Percentiles rank a stretch among this genome's conserved stretches.
phyloP scores from a whole-genome alignment of 345 rosid species.

The Populus simonii region DNA sequence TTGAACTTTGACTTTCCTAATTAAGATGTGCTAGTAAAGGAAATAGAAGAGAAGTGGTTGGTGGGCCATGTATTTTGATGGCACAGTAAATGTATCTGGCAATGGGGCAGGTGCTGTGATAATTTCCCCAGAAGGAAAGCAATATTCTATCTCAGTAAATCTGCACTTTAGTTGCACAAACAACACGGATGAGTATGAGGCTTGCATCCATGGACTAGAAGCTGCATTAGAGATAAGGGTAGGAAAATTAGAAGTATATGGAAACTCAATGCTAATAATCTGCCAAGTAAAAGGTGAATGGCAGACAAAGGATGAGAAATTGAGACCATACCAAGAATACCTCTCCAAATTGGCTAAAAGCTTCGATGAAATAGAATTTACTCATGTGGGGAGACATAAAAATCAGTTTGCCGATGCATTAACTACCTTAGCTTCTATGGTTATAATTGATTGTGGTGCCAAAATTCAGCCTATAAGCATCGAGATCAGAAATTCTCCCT shows the following conservation, averaged over 20 bases:
- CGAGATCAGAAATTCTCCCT: too few relatives aligned
- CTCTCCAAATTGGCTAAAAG: fast-evolving
- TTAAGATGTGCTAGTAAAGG: background rate
- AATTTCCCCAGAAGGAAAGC: background rate
- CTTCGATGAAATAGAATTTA: background rate
- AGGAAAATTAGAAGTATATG: background rate
- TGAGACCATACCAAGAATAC: background rate
- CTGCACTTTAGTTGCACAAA: background rate
- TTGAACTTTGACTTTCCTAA: background rate
- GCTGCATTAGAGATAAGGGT: background rate
- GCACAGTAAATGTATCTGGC: background rate
- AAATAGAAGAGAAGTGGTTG: background rate
- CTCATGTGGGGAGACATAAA: background rate
- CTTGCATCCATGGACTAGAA: fast-evolving
- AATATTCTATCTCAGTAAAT: background rate
- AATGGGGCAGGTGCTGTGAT: background rate
- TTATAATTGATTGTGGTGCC: too few relatives aligned
- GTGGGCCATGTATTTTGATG: background rate
- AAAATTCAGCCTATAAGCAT: too few relatives aligned
- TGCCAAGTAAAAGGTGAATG: background rate
- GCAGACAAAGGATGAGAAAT: background rate
- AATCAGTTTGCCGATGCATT: background rate
- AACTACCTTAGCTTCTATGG: background rate
- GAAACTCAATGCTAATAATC: background rate
- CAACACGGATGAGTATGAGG: background rate